phyloP scores from a whole-genome alignment of 768 basidiomycete genomes.

The Termitomyces sp. region DNA sequence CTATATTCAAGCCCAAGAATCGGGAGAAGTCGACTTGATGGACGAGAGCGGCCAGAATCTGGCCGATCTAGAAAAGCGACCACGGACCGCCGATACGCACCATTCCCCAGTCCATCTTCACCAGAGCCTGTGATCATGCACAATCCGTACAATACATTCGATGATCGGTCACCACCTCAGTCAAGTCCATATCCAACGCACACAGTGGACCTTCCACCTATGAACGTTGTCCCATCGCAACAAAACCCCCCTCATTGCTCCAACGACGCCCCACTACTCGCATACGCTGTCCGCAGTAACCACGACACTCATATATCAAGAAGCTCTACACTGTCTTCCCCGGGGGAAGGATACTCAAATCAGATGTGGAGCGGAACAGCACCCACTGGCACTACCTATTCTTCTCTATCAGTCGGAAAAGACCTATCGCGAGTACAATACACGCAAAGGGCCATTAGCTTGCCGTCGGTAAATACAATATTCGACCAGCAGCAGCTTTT shows the following conservation, averaged over 20 bases:
- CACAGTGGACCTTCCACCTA: not conserved
- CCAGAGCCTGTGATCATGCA: constrained; percentile 37
- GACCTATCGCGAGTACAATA: not conserved
- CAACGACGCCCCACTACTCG: not conserved
- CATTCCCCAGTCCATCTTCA: constrained; percentile 5
- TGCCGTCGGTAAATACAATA: constrained; percentile 11
- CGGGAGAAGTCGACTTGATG: constrained; percentile 43
- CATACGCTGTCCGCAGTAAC: not conserved
- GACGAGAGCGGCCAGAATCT: constrained; percentile 40
- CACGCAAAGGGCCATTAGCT: constrained; percentile 1
- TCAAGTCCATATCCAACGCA: not conserved
- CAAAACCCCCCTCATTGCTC: not conserved
- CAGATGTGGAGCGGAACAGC: not conserved
- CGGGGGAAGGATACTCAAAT: not conserved
- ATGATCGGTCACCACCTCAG: not conserved
- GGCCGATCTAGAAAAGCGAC: not conserved
- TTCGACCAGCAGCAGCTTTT: constrained; percentile 7
- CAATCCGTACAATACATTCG: constrained; percentile 29
- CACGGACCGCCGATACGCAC: constrained; percentile 2
- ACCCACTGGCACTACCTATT: not conserved
- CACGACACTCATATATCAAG: not conserved
- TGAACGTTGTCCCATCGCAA: not conserved
- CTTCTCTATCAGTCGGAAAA: not conserved
- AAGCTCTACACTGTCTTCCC: not conserved
- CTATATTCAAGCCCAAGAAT: constrained; percentile 66